Conservation (phyloP, 2,329 filamentous ascomycete genomes). For the Setomelanomma holmii region DNA sequence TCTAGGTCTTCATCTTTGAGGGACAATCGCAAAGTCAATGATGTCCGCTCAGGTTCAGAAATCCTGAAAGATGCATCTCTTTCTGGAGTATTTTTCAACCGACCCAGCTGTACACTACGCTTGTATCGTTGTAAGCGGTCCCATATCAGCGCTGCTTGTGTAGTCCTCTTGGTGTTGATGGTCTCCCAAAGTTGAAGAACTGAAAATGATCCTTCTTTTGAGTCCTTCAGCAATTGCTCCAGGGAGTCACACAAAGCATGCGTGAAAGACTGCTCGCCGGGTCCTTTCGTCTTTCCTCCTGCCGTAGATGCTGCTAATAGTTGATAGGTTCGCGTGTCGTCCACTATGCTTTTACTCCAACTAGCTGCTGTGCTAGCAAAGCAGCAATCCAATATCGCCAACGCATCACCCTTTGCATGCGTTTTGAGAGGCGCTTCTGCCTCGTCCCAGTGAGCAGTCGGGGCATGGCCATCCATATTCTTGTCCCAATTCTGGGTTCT, state of each 20-base stretch:
- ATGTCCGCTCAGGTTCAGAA: neutral
- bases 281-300: neutral
- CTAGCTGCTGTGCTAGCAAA: conserved; percentile 31
- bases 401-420: conserved; percentile 25
- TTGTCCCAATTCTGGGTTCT: neutral
- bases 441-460: conserved; percentile 25
- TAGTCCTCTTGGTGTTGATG: neutral
- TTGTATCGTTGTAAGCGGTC: neutral
- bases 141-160: neutral
- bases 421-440: conserved; percentile 23
- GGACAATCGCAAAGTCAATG: conserved; percentile 5
- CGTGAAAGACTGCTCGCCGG: conserved; percentile 8
- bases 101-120: no score
- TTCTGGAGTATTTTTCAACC: no score
- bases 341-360: conserved; percentile 14
- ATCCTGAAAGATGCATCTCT: no score
- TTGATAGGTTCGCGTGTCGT: conserved; percentile 7
- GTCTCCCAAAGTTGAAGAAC: neutral
- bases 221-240: neutral
- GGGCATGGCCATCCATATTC: neutral
- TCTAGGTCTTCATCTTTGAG: conserved; percentile 4
- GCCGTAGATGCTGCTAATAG: no score
- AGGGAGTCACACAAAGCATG: neutral
- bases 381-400: conserved; percentile 42
- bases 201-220: neutral